Evolutionary conservation across 169 alveolate genomes (phyloP).

Genomic region (Plasmodium malariae): DNA sequence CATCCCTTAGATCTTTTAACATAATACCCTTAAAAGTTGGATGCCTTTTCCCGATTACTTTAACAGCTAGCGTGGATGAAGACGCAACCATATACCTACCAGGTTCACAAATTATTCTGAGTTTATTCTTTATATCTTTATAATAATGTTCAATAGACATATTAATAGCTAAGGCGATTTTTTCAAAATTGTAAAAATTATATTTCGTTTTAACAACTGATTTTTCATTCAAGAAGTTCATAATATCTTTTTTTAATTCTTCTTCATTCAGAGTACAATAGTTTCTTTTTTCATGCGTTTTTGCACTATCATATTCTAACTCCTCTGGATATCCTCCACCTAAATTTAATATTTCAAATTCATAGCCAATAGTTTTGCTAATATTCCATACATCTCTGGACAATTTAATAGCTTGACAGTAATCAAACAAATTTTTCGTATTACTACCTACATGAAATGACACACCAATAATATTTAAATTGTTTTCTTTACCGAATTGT

Average conservation of each 20-base stretch:
- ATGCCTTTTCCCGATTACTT: constrained; percentile 66
- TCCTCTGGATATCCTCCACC: constrained; percentile 79
- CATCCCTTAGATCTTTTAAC: constrained; percentile 5
- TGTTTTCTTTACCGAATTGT: constrained; percentile 23
- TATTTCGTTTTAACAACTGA: constrained; percentile 27
- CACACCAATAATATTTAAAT: constrained; percentile 44
- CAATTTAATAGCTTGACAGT: constrained; percentile 64
- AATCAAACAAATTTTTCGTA: constrained; percentile 49
- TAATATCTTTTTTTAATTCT: constrained; percentile 36
- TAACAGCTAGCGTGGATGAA: constrained; percentile 38
- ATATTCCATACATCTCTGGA: constrained; percentile 47
- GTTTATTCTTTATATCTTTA: constrained; percentile 25
- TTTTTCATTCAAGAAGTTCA: constrained; percentile 33
- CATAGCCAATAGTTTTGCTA: constrained; percentile 15
- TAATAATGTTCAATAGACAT: constrained; percentile 67
- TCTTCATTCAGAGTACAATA: constrained; percentile 39
- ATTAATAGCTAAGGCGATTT: constrained; percentile 70
- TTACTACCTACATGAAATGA: constrained; percentile 77
- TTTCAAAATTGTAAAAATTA: constrained; percentile 51
- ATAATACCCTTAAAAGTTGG: constrained; percentile 36
- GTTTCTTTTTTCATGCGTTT: constrained; percentile 25
- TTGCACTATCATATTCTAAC: constrained; percentile 54
- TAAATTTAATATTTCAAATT: constrained; percentile 43
- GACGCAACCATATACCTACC: constrained; percentile 75
- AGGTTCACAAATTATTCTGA: constrained; percentile 65